These are phyloP conservation scores for Ulvella scutata DNA, from an alignment of 139 green algal genomes.

Conservation along the genomic window DNA sequence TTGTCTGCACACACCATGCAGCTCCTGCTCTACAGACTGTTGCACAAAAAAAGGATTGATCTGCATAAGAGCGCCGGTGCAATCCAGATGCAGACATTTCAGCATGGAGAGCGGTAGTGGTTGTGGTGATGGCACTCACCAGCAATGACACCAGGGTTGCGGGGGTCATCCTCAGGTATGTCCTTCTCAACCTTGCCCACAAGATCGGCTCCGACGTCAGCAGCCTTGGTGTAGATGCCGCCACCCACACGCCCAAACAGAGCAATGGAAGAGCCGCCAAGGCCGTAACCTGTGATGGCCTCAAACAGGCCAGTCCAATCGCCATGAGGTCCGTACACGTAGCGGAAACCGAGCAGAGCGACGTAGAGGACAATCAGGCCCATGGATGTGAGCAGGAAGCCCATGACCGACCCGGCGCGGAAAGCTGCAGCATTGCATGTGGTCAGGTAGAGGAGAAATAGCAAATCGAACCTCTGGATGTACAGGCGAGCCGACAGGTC, in stretches of 20 bases:
- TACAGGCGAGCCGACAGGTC: not conserved
- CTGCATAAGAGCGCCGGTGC: too few relatives aligned
- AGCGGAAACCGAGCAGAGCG: constrained; percentile 51
- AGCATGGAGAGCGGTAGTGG: too few relatives aligned
- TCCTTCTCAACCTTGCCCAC: constrained; percentile 97
- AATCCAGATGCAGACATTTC: too few relatives aligned
- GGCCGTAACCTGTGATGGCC: constrained; percentile 91
- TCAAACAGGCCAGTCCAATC: constrained; percentile 90
- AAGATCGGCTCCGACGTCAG: constrained; percentile 93
- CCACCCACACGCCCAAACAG: constrained; percentile 92
- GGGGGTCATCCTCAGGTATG: constrained; percentile 96
- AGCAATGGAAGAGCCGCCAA: constrained; percentile 91
- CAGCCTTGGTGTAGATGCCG: constrained; percentile 97
- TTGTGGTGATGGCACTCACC: too few relatives aligned
- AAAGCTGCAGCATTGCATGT: constrained; percentile 53
- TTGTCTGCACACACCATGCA: constrained; percentile 83
- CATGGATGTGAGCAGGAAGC: constrained; percentile 81
- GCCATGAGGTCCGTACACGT: constrained; percentile 57
- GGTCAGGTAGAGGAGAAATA: not conserved
- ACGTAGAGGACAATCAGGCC: constrained; percentile 80
- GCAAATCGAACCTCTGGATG: not conserved
- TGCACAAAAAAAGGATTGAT: too few relatives aligned
- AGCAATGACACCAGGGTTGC: constrained; percentile 95
- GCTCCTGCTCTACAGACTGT: too few relatives aligned
- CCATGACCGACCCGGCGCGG: constrained; percentile 94